These are phyloP conservation scores for Pneumocystis canis DNA, from an alignment of 1,139 yeast species.

Conservation along the genomic window DNA sequence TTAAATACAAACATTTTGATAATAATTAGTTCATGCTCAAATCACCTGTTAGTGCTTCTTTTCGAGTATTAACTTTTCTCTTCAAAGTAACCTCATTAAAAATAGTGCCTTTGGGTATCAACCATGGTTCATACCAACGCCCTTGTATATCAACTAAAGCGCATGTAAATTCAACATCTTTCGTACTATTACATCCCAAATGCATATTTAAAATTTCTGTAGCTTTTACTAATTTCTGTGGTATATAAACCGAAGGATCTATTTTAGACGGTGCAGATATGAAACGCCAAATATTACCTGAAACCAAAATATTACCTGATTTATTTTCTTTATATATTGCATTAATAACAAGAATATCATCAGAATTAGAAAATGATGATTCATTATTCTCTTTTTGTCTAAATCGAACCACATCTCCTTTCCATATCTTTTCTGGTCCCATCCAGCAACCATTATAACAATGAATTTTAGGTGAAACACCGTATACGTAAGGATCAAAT, in stretches of 20 bases:
- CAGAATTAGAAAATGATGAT: not conserved
- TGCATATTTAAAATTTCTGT: not conserved
- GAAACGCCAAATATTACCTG: not conserved
- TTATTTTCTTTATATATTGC: not conserved
- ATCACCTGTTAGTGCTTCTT: not conserved
- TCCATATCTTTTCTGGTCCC: conserved; percentile 8
- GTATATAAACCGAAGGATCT: conserved; percentile 3
- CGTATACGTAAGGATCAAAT: not conserved
- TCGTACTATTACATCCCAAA: not conserved
- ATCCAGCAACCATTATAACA: conserved; percentile 1
- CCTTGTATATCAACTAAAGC: not conserved
- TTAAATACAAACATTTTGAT: not conserved
- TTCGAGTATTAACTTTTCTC: not conserved
- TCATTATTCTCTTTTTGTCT: not conserved
- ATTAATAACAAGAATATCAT: not conserved
- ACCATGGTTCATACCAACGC: conserved; percentile 1
- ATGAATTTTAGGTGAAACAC: not conserved
- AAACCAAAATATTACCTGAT: conserved; percentile 1
- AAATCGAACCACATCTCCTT: conserved; percentile 3
- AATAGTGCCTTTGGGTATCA: not conserved
- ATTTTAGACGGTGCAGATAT: not conserved
- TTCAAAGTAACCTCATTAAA: not conserved
- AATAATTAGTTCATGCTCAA: not conserved
- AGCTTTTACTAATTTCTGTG: not conserved
- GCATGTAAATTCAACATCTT: not conserved